Evolutionary conservation across 2,329 filamentous ascomycete species (phyloP), one percentile per base, ranked within the genome.

Genomic region (Venturia aucupariae): DNA sequence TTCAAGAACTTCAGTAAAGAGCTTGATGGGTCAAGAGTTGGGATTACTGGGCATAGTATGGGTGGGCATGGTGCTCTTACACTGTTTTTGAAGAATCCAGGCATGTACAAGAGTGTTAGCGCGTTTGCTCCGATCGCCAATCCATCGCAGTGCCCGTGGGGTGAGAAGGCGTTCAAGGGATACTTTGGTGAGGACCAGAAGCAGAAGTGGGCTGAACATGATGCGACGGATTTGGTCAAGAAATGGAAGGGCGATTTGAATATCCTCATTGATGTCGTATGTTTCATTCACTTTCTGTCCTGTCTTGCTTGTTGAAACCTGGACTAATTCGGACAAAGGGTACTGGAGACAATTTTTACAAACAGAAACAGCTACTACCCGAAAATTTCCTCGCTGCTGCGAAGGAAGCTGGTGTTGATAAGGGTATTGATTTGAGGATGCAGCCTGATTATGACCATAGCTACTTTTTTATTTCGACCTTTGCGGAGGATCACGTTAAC

Each of bases 21-120:
- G 72, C 80, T 99, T 38, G 93, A 97, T 75, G 72, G 76, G 0
- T 76, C 72, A 35, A 82, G 88, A 48, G 86, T 97, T 64, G 89
- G 87, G 75, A 94, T 99, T 71, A 90, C 90, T 48, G 94, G 94
- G 6, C 94, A 99, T 79, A 92, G 88, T 71, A 99, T 99, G 94
- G 94, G 94, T 69, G 94, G 94, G 0, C 94, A 99, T 76, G 94
- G 94, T 67, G 94, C 94, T 55, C 80, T 99, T 70, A 96, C 92
- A 57, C 79, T 97, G 70, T 97, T 90, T 80, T 82, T 99, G 62
- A 93, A 90, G 80, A 89, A 97, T 78, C 92, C 94, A 0, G 91
- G 90, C 68, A 86, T 84, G 79, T 99, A 96, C 82, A 89, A 88
- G 79, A 90, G 86, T 68, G 91, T 94, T 65, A 92, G 88, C 67